Conservation (phyloP, 306 rosid species). For the Sicyos baderoa region DNA sequence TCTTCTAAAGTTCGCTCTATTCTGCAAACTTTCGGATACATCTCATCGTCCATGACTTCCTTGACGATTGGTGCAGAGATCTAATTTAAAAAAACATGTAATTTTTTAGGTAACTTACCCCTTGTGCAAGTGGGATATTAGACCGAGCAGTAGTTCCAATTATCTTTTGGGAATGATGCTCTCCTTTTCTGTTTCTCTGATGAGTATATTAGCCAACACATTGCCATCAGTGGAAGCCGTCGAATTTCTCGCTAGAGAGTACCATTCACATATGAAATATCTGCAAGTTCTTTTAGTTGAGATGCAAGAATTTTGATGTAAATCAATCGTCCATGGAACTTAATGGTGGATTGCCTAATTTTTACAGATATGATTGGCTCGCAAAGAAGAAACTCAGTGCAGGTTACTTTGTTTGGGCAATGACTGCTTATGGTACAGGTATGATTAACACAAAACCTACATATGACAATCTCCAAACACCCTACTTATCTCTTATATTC, state of each 20-base stretch:
- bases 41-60: neutral
- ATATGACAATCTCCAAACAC: neutral
- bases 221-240: neutral
- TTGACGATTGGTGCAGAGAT: neutral
- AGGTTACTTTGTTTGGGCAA: slow-evolving; percentile 94
- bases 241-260: neutral
- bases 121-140: neutral
- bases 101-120: neutral
- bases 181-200: neutral
- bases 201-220: neutral
- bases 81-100: neutral
- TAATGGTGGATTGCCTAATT: slow-evolving; percentile 19
- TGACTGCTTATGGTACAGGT: slow-evolving; percentile 98
- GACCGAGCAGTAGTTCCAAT: neutral
- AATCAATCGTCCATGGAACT: slow-evolving; percentile 17
- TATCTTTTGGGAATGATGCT: neutral
- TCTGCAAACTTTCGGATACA: too few species aligned
- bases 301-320: neutral
- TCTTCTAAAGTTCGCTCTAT: neutral
- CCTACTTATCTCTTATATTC: neutral
- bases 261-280: neutral
- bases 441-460: slow-evolving; percentile 25
- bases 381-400: slow-evolving; percentile 66
- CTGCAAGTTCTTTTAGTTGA: neutral
- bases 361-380: slow-evolving; percentile 83